These are phyloP conservation scores for Pyricularia grisea DNA, from an alignment of 2,329 filamentous ascomycete genomes.

Conservation along the genomic window DNA sequence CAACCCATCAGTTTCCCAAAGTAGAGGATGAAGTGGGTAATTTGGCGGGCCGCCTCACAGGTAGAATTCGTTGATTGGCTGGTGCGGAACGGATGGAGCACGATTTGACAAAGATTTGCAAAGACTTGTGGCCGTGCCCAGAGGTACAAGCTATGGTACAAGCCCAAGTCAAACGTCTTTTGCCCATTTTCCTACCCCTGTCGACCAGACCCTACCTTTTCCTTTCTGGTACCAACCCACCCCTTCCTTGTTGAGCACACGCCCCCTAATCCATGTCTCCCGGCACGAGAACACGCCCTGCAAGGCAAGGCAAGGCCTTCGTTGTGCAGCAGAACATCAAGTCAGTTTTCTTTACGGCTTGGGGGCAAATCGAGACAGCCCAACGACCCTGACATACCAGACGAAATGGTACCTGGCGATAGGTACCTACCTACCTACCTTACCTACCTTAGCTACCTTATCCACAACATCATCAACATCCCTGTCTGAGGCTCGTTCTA, in stretches of 20 bases:
- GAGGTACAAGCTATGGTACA: neutral
- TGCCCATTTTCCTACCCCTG: neutral
- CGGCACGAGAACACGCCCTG: neutral
- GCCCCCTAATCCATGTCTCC: neutral
- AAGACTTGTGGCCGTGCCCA: neutral
- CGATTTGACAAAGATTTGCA: neutral
- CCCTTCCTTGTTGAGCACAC: neutral
- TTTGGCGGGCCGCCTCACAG: neutral
- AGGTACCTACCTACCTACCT: neutral
- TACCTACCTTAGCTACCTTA: too few species aligned
- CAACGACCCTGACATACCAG: neutral
- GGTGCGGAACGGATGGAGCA: neutral
- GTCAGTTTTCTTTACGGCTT: neutral
- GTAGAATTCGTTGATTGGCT: neutral
- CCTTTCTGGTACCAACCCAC: neutral
- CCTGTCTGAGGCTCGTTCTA: neutral
- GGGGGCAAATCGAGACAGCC: neutral
- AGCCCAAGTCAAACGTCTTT: neutral
- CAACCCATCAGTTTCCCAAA: neutral
- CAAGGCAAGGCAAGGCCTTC: neutral
- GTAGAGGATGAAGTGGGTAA: neutral
- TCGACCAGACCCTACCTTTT: neutral
- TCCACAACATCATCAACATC: neutral
- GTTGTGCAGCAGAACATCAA: neutral
- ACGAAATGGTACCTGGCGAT: neutral